Base-by-base conservation (phyloP, 1,139 yeast genomes). In the Protomyces pachydermus region DNA sequence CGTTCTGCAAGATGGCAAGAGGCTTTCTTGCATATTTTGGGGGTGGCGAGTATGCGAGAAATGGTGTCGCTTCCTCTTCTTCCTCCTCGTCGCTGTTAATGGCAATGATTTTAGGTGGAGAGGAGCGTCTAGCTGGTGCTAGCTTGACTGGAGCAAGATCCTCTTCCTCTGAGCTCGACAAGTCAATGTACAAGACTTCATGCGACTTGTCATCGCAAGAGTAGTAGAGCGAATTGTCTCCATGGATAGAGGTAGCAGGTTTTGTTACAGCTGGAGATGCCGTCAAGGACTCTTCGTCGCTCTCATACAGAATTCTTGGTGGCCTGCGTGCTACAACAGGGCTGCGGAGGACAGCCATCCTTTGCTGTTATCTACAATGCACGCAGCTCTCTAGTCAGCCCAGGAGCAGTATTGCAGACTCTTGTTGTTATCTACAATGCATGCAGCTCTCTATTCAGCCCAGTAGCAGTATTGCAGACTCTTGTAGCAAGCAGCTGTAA, bases 1-100 rank as follows among this genome's bases (percentile, higher is more conserved):
- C 34, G 23, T 56, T 51, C 37, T 25, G 54, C 39, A 56, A 12
- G 34, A 32, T 45, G 10, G 18, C 46, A 12, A 46, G 48, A 42
- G 48, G 52, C 23, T 56, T 46, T 20, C 39, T 39, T 18, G 32
- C 35, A 32, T 54, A 25, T 16, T 32, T 18, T 6, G 28, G 53
- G 5, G 60, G 60, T 3, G 60, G 60, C 2, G 60, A 56, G 35
- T 56, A 56, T 0, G 54, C 23, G n/a, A 56, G 25, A 5, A 56
- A 42, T 18, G 48, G 48, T 16, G 12, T 42, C 16, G 48, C 3
- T 14, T 42, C 48, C 10, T n/a, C 48, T 6, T 42, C 48, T 1
- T 42, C 48, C 23, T 5, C 48, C 4, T 42, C 48, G 9, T 37
- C 42, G 4, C 42, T 37, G 16, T 14, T 4, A 37, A n/a, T 9